Evolutionary conservation across 108 stramenopile species (phyloP).

Genomic region (Conticribra guillardii): DNA sequence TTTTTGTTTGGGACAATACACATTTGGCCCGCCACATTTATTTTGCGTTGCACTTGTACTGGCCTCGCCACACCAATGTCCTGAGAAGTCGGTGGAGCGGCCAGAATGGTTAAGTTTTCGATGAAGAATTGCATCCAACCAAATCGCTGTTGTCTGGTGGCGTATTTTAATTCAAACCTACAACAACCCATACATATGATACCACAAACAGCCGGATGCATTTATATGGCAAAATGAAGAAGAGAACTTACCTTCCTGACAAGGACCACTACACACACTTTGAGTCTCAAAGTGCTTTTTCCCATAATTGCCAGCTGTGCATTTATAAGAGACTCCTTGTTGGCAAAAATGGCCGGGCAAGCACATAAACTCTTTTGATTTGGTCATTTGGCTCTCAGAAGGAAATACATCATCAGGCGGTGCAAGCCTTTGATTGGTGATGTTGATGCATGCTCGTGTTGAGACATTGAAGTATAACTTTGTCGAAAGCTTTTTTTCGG

Average conservation of each 20-base stretch:
- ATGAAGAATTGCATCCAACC: too few relatives aligned
- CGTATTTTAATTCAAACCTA: too few relatives aligned
- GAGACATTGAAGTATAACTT: conserved; percentile 25
- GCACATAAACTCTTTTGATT: conserved; percentile 16
- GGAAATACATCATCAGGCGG: conserved; percentile 22
- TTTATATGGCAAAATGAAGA: too few relatives aligned
- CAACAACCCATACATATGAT: too few relatives aligned
- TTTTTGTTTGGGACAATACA: conserved; percentile 37
- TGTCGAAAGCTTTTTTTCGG: conserved; percentile 17
- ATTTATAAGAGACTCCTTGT: conserved; percentile 30
- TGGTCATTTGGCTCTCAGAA: conserved; percentile 34
- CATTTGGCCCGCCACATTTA: conserved; percentile 31
- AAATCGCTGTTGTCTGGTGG: too few relatives aligned
- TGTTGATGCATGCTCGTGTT: conserved; percentile 12
- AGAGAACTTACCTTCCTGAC: conserved; percentile 32
- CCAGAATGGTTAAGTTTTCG: too few relatives aligned
- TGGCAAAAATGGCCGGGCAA: conserved; percentile 30
- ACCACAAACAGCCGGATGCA: too few relatives aligned
- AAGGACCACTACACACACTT: conserved; percentile 22
- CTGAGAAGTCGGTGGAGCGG: too few relatives aligned
- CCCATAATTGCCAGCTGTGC: conserved; percentile 35
- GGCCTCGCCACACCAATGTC: conserved; percentile 27
- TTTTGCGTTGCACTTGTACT: conserved; percentile 38
- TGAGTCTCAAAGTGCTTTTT: conserved; percentile 20
- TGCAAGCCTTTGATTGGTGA: neutral